Evolutionary conservation across 139 green algal species (phyloP), one percentile per base, ranked within the genome.

Genomic region (Chlamydomonas sphaeroides): DNA sequence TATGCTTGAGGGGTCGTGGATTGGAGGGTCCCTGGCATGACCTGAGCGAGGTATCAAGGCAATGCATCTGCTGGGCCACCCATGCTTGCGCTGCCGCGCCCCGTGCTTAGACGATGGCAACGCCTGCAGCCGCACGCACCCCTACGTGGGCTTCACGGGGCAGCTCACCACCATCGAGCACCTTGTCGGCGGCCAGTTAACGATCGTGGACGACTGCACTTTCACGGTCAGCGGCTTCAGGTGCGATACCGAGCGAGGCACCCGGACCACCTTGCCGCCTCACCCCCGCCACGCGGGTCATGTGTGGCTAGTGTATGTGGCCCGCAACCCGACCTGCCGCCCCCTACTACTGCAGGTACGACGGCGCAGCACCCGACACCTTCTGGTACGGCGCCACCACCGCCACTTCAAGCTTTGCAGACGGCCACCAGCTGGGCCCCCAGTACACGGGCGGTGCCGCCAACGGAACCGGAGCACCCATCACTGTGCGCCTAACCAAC

Each of bases 291-390:
- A n/a, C n/a, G n/a, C n/a, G n/a, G n/a, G n/a, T n/a, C n/a, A n/a
- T n/a, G n/a, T n/a, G n/a, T n/a, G n/a, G n/a, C n/a, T n/a, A n/a
- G n/a, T n/a, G n/a, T n/a, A n/a, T n/a, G n/a, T n/a, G n/a, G n/a
- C n/a, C n/a, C n/a, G n/a, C n/a, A n/a, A n/a, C n/a, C n/a, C n/a
- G n/a, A n/a, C n/a, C n/a, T n/a, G n/a, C n/a, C n/a, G n/a, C n/a
- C n/a, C n/a, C n/a, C n/a, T n/a, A n/a, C n/a, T n/a, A n/a, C n/a
- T 38, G 67, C 48, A 78, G 48, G 48, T 78, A 78, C 30, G 69
- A 78, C 48, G 69, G 69, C 35, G 69, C n/a, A 14, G 69, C 48
- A 11, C 48, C 69, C 30, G 48, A 78, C 69, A 65, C 69, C 26
- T 65, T n/a, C 30, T 78, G 69, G 69, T 63, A 65, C 21, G 48